A percentile compares a stretch with the other conserved stretches of the same genome.
Evolutionary conservation across 768 basidiomycete genomes (phyloP).

Genomic region (Russula compacta): DNA sequence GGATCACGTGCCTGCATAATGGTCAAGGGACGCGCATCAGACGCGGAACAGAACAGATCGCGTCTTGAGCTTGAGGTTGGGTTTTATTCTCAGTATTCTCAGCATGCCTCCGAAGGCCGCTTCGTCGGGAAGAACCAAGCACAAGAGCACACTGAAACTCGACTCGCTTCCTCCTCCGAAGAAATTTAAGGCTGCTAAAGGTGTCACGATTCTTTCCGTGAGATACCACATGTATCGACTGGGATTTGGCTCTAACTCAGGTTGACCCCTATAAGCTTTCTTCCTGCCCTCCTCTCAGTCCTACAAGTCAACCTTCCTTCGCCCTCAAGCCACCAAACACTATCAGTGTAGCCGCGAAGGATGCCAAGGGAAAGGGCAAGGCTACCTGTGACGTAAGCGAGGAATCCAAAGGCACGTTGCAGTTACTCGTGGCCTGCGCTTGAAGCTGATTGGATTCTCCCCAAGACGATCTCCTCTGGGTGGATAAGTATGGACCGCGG

Average conservation of each 20-base stretch:
- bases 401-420: not conserved
- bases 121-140: not conserved
- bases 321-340: not conserved
- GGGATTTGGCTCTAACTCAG: not conserved
- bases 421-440: not conserved
- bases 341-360: constrained; percentile 1
- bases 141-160: constrained; percentile 18
- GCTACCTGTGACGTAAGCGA: not conserved
- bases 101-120: constrained; percentile 5
- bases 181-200: constrained; percentile 8
- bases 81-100: not conserved
- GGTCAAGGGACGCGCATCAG: not conserved
- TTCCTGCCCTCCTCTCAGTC: not conserved
- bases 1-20: not conserved
- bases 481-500: constrained; percentile 28
- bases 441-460: not conserved
- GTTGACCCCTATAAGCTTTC: constrained; percentile 6
- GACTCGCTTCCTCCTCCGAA: constrained; percentile 14
- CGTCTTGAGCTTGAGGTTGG: too few species aligned
- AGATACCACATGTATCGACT: not conserved
- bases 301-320: not conserved
- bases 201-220: constrained; percentile 5
- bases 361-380: constrained; percentile 24
- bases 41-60: too few species aligned
- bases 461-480: constrained; percentile 26